These are phyloP conservation scores for Cynara cardunculus DNA, from an alignment of 129 eudicot genomes.

Conservation along the genomic window DNA sequence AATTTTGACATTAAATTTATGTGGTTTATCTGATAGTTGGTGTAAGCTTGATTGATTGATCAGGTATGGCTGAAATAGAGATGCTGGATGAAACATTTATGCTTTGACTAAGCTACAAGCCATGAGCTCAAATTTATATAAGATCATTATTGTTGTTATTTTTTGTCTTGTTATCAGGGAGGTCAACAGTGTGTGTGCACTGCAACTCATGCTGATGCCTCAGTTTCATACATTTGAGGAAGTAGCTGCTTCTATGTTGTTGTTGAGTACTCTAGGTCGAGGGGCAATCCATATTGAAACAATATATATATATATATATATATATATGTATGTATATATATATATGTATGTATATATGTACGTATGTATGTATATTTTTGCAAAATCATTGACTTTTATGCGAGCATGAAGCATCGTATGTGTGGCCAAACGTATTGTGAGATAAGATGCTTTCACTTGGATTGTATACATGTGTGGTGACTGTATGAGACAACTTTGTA, in stretches of 20 bases:
- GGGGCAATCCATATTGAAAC: neutral
- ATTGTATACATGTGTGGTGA: neutral
- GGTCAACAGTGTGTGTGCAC: neutral
- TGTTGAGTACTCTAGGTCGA: neutral
- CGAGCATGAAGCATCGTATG: no score
- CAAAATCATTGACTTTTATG: neutral
- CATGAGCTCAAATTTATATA: constrained; percentile 1
- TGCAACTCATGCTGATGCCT: neutral
- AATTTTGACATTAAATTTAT: neutral
- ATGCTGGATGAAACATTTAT: constrained; percentile 5
- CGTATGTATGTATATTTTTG: no score
- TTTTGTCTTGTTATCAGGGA: neutral
- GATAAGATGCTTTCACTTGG: neutral
- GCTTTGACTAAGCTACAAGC: neutral
- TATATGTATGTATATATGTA: no score
- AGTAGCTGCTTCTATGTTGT: neutral
- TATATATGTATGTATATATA: no score
- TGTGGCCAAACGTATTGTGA: neutral
- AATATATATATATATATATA: no score
- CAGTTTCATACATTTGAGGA: neutral
- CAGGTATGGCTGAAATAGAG: constrained; percentile 3
- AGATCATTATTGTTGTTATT: neutral
- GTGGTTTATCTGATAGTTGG: neutral
- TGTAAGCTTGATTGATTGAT: constrained; percentile 15
- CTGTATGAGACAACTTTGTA: neutral